A percentile compares a stretch with the other conserved stretches of the same genome.
phyloP scores from a whole-genome alignment of 805 yeast species.

The Nakazawaea holstii region DNA sequence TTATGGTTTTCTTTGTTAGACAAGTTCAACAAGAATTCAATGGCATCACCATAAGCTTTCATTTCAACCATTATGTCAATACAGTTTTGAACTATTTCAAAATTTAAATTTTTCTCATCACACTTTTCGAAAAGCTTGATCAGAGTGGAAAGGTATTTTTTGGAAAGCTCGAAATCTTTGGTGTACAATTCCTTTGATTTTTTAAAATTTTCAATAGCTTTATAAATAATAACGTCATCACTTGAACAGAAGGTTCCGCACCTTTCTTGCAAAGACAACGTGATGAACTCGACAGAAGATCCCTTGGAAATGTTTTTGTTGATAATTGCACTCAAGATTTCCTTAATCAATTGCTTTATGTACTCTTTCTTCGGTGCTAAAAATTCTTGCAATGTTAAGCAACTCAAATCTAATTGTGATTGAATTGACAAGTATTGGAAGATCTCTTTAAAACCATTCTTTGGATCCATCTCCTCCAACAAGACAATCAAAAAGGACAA shows the following conservation, averaged over 20 bases:
- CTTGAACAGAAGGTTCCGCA: conserved; percentile 95
- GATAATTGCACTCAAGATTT: conserved; percentile 81
- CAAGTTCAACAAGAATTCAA: conserved; percentile 72
- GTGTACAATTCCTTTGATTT: conserved; percentile 74
- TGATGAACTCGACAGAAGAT: conserved; percentile 87
- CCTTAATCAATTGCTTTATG: conserved; percentile 68
- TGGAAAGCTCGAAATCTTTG: conserved; percentile 64
- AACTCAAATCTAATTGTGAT: conserved; percentile 63
- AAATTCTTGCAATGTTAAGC: conserved; percentile 66
- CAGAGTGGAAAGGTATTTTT: conserved; percentile 66
- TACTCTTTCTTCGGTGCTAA: conserved; percentile 60
- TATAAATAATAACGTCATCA: conserved; percentile 87
- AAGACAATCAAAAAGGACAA: conserved; percentile 80
- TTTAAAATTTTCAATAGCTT: conserved; percentile 88
- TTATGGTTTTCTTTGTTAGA: conserved; percentile 60
- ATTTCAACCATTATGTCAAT: conserved; percentile 71
- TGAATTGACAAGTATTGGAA: conserved; percentile 63
- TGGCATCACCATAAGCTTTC: conserved; percentile 79
- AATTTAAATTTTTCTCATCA: conserved; percentile 59
- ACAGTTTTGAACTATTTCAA: conserved; percentile 79
- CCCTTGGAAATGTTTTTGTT: conserved; percentile 86
- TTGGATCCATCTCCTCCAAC: conserved; percentile 58
- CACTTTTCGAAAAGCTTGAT: conserved; percentile 74
- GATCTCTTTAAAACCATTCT: conserved; percentile 50
- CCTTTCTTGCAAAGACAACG: conserved; percentile 80